These are phyloP conservation scores for Fusarium virguliforme DNA, from an alignment of 2,329 filamentous ascomycete genomes.

Conservation along the genomic window DNA sequence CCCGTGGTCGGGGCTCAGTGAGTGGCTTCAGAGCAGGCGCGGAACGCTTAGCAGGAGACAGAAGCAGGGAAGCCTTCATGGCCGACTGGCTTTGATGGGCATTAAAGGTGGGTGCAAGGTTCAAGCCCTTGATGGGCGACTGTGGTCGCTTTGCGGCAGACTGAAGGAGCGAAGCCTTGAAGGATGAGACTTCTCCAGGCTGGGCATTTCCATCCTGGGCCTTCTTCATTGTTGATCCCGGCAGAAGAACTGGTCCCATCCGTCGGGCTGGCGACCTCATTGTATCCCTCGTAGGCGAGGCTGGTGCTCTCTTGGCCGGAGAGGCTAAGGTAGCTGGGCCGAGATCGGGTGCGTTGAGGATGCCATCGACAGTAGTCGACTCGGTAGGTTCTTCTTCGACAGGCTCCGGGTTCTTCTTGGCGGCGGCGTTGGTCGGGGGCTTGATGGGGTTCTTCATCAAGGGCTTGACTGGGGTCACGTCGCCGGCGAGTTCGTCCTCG, in stretches of 20 bases:
- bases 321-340: conserved; percentile 63
- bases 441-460: conserved; percentile 72
- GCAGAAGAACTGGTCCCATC: conserved; percentile 53
- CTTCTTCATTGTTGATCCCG: conserved; percentile 55
- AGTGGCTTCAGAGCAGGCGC: conserved; percentile 56
- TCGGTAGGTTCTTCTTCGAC: conserved; percentile 41
- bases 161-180: conserved; percentile 64
- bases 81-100: conserved; percentile 57
- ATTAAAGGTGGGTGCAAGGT: conserved; percentile 48
- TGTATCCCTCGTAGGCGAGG: conserved; percentile 69
- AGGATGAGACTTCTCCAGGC: conserved; percentile 51
- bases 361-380: conserved; percentile 51
- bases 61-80: conserved; percentile 64
- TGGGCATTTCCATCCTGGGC: conserved; percentile 27
- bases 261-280: conserved; percentile 71
- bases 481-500: conserved; percentile 73
- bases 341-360: conserved; percentile 57
- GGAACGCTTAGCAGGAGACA: conserved; percentile 68
- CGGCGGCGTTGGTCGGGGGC: conserved; percentile 53
- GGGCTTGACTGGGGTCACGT: conserved; percentile 67
- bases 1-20: conserved; percentile 48
- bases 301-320: conserved; percentile 69
- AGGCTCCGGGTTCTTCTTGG: conserved; percentile 28
- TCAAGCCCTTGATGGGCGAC: conserved; percentile 61
- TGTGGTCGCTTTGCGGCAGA: conserved; percentile 69